Evolutionary conservation across 768 basidiomycete genomes (phyloP).

Genomic region (Amanita muscaria): DNA sequence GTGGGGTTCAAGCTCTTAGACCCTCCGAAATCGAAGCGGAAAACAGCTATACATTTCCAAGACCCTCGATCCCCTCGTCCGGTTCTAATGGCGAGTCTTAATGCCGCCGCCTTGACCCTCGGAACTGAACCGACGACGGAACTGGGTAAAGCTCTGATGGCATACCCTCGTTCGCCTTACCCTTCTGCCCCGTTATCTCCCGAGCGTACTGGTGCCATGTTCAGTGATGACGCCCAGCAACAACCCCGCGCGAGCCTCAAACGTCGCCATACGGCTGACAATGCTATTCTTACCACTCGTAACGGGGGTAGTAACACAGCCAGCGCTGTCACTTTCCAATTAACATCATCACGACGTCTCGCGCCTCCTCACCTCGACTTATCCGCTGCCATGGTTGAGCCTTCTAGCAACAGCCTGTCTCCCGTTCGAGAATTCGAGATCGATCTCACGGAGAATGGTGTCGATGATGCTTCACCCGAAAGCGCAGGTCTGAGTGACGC

Average conservation of each 20-base stretch:
- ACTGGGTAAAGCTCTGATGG: constrained; percentile 21
- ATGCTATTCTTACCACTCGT: constrained; percentile 8
- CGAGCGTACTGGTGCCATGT: constrained; percentile 6
- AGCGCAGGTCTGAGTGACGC: constrained; percentile 26
- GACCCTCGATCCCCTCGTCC: constrained; percentile 34
- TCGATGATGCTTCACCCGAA: background rate
- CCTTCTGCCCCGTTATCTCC: constrained; percentile 26
- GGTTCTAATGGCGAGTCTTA: constrained; percentile 12
- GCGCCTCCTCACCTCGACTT: constrained; percentile 6
- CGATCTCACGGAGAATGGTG: background rate
- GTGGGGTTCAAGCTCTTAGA: constrained; percentile 28
- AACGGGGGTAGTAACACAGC: constrained; percentile 13
- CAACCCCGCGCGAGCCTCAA: constrained; percentile 11
- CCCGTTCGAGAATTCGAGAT: background rate
- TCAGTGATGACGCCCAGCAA: constrained; percentile 12
- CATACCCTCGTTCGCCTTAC: constrained; percentile 36
- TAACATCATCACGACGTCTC: constrained; percentile 5
- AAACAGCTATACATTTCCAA: constrained; percentile 14
- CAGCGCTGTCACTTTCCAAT: constrained; percentile 6
- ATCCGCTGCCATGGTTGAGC: background rate
- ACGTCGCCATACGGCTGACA: constrained; percentile 4
- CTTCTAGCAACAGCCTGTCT: background rate
- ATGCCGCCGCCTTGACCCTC: constrained; percentile 9
- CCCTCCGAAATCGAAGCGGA: constrained; percentile 19
- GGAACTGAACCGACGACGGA: constrained; percentile 12